Conservation (phyloP, 2,329 filamentous ascomycete species). For the Sporothrix dimorphospora region DNA sequence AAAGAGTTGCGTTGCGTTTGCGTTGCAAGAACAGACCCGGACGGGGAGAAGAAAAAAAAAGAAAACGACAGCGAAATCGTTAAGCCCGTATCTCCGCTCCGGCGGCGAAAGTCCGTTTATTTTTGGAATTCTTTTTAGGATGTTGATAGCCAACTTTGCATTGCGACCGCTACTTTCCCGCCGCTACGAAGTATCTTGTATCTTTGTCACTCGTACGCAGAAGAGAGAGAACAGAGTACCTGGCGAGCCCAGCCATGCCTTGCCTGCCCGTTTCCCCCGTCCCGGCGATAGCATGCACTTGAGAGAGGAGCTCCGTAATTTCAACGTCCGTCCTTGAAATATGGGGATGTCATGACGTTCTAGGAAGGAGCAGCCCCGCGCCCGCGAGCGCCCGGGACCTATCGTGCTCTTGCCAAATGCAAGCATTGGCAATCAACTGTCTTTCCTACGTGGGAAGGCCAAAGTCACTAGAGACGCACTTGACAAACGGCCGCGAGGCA, state of each 20-base stretch:
- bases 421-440: slow-evolving; percentile 2
- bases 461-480: neutral
- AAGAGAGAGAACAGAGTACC: neutral
- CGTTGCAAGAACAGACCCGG: neutral
- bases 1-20: neutral
- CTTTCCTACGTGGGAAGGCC: neutral
- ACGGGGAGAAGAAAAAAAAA: neutral
- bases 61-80: neutral
- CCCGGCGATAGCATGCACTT: slow-evolving; percentile 14
- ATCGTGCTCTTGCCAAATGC: neutral
- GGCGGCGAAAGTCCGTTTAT: neutral
- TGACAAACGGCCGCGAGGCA: slow-evolving; percentile 18
- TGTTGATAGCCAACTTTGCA: neutral
- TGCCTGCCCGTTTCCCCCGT: neutral
- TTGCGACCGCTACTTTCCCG: slow-evolving; percentile 11
- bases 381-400: neutral
- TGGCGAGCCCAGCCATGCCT: neutral
- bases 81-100: slow-evolving; percentile 25
- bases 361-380: slow-evolving; percentile 8
- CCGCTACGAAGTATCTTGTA: neutral
- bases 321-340: neutral
- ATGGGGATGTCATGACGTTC: neutral
- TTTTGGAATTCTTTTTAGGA: neutral
- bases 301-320: neutral
- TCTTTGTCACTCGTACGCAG: neutral